Evolutionary conservation across 805 yeast genomes (phyloP), one percentile per base, ranked within the genome.

Genomic region (Hanseniaspora mollemarum): DNA sequence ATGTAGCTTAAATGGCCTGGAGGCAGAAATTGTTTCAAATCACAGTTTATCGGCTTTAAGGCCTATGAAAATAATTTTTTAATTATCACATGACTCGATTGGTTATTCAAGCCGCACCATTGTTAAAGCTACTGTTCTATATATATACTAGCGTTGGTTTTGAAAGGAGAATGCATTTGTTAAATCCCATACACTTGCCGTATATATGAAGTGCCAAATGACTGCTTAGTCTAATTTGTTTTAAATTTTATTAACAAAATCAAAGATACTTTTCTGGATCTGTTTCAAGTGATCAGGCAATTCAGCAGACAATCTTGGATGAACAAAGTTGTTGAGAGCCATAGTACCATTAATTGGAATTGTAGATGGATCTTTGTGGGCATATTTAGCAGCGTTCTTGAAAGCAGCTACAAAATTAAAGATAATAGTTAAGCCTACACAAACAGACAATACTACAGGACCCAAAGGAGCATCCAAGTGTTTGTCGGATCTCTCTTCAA

Each of bases 391-490:
- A 12, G 71, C 67, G 35, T 66, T 66, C 57, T 64, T 73, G 62
- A 79, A 71, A 13, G 92, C 86, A 50, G 80, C 77, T 28, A 74
- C 70, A 59, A 87, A 90, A 66, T 88, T 88, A 55, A 87, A 62
- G 9, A 74, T 60, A 58, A 90, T 71, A 3, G 90, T 82, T 42
- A 75, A 58, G 7, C 83, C 65, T 53, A 90, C 74, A 12, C 85
- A 87, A 24, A 71, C 54, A 4, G 92, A 85, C 38, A 92, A 74
- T 15, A 88, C 70, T 46, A 92, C 62, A 0, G 98, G 98, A 12
- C 98, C 98, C 52, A 83, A 60, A 49, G 94, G 81, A 43, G 86
- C 88, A 68, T 90, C 97, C 59, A 90, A 72, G 65, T 88, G 96
- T 58, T 75, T 76, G 46, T 90, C 94, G 25, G 87, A 82, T 65